Evolutionary conservation across 306 rosid species (phyloP).

Genomic region (Sindora glabra): DNA sequence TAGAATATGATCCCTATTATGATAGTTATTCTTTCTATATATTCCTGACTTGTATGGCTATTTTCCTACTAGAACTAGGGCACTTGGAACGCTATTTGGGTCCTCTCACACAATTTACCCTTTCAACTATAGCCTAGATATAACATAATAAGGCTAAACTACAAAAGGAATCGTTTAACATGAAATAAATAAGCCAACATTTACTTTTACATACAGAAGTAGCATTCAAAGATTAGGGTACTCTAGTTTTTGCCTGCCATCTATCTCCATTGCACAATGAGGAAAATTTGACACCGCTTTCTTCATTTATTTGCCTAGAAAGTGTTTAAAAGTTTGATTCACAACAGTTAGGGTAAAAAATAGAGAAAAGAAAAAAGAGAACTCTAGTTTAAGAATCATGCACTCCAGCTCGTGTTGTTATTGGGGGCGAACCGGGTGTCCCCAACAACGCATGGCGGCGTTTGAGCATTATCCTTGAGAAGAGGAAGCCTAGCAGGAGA

Average conservation of each 20-base stretch:
- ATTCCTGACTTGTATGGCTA: too few relatives aligned
- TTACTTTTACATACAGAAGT: too few relatives aligned
- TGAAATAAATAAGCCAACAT: too few relatives aligned
- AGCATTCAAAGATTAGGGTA: background rate
- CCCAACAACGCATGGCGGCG: slow-evolving; percentile 4
- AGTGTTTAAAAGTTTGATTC: background rate
- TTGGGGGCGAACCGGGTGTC: slow-evolving; percentile 10
- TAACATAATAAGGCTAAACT: too few relatives aligned
- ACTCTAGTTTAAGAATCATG: slow-evolving; percentile 3
- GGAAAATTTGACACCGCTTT: background rate
- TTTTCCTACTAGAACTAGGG: too few relatives aligned
- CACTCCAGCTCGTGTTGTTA: slow-evolving; percentile 10
- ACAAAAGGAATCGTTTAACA: too few relatives aligned
- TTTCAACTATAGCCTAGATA: too few relatives aligned
- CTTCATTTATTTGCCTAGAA: slow-evolving; percentile 11
- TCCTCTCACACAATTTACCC: too few relatives aligned
- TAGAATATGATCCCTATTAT: too few relatives aligned
- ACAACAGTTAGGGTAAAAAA: background rate
- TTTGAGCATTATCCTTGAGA: slow-evolving; percentile 11
- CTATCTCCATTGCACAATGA: too few relatives aligned
- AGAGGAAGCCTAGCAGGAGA: slow-evolving; percentile 27
- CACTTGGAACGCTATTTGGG: too few relatives aligned
- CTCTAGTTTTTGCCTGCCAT: background rate
- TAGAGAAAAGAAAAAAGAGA: background rate
- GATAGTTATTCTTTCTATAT: too few relatives aligned